Conservation (phyloP, 805 yeast genomes). For the Monosporozyma solicola region DNA sequence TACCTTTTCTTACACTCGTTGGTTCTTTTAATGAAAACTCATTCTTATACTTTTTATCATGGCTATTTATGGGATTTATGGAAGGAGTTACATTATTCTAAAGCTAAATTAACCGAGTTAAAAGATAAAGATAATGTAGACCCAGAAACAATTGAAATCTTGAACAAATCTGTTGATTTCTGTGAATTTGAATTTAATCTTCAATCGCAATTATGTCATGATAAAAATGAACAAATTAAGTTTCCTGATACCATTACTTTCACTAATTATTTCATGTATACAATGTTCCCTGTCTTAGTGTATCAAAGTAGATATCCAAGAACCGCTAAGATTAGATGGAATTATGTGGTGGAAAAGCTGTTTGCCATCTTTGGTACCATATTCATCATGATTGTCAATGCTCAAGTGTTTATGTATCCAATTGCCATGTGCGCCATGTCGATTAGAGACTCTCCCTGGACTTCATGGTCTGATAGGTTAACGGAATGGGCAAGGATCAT, state of each 20-base stretch:
- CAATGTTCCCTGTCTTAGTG: constrained; percentile 86
- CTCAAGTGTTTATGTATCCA: constrained; percentile 72
- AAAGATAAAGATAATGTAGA: constrained; percentile 9
- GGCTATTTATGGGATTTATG: constrained; percentile 72
- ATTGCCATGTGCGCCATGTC: constrained; percentile 50
- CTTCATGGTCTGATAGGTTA: constrained; percentile 15
- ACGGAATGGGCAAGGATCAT: constrained; percentile 33
- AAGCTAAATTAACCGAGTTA: constrained; percentile 7
- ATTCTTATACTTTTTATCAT: constrained; percentile 83
- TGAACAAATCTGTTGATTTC: constrained; percentile 48
- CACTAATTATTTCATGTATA: constrained; percentile 59
- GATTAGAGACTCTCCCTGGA: constrained; percentile 33
- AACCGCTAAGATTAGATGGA: constrained; percentile 57
- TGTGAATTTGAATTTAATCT: constrained; percentile 62
- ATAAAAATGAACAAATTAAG: background rate
- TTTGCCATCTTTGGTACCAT: constrained; percentile 84
- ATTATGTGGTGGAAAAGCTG: constrained; percentile 57
- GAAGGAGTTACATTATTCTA: constrained; percentile 45
- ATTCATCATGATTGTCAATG: constrained; percentile 69
- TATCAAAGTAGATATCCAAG: constrained; percentile 79
- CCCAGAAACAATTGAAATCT: constrained; percentile 47
- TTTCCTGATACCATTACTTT: constrained; percentile 72
- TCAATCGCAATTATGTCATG: constrained; percentile 33
- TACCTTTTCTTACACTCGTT: constrained; percentile 75
- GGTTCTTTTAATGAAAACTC: constrained; percentile 89